Conservation (phyloP, 2,329 filamentous ascomycete genomes). For the Xylaria digitata region DNA sequence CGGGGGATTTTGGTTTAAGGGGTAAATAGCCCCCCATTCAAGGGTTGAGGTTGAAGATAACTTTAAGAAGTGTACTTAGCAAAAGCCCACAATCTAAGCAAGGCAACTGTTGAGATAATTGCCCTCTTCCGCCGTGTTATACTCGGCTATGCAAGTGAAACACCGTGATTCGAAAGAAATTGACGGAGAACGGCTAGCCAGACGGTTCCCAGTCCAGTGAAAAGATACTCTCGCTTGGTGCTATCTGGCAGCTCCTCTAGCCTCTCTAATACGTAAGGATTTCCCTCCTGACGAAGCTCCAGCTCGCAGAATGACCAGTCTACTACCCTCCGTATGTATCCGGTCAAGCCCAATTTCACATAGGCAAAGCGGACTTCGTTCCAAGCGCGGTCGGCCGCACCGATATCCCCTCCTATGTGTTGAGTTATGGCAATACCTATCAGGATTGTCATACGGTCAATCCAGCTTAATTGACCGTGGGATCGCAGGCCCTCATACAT, state of each 20-base stretch:
- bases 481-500: conserved; percentile 1
- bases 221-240: conserved; percentile 4
- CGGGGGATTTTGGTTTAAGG: too few species aligned
- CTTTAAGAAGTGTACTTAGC: too few species aligned
- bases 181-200: not conserved
- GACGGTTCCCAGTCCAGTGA: not conserved
- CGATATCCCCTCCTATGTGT: not conserved
- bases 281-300: not conserved
- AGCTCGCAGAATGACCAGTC: conserved; percentile 2
- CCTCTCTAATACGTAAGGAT: not conserved
- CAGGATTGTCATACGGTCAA: not conserved
- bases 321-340: not conserved
- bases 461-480: not conserved
- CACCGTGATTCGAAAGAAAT: too few species aligned
- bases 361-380: not conserved
- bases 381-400: not conserved
- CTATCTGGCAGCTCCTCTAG: not conserved
- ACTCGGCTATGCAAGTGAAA: too few species aligned
- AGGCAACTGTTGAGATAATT: too few species aligned
- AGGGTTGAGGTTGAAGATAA: too few species aligned
- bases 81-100: too few species aligned
- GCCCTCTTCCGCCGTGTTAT: too few species aligned
- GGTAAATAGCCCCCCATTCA: too few species aligned
- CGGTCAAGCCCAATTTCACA: not conserved
- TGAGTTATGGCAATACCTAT: conserved; percentile 3